Evolutionary conservation across 2,329 filamentous ascomycete species (phyloP).

Genomic region (Fusarium sp.): DNA sequence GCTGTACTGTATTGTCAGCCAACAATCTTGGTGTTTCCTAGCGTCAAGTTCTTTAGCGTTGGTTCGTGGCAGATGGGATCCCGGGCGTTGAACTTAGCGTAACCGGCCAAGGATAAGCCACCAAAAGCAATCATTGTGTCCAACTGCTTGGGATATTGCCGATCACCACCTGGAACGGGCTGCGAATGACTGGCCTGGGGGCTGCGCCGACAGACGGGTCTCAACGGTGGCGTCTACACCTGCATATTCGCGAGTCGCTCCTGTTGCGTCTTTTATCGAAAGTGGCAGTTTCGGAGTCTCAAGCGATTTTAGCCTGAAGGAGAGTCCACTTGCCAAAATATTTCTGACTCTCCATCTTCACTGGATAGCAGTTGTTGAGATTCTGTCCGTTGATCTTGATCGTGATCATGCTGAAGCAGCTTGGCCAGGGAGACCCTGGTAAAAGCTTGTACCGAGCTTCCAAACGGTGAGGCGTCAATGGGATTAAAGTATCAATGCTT

Average conservation of each 20-base stretch:
- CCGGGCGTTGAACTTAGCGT: constrained; percentile 37
- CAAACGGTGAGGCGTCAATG: constrained; percentile 38
- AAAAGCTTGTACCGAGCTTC: constrained; percentile 1
- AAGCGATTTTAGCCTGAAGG: constrained; percentile 22
- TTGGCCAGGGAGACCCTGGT: constrained; percentile 10
- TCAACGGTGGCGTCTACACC: constrained; percentile 36
- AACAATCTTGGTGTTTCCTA: constrained; percentile 26
- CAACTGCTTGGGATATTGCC: constrained; percentile 32
- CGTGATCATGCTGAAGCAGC: constrained; percentile 1
- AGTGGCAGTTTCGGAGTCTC: constrained; percentile 24
- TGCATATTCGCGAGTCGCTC: constrained; percentile 31
- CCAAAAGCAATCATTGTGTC: constrained; percentile 32
- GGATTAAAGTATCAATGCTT: constrained; percentile 21
- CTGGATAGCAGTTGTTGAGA: background rate
- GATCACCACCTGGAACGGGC: constrained; percentile 42
- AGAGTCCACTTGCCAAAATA: constrained; percentile 20
- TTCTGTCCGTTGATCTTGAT: background rate
- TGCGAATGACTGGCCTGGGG: constrained; percentile 28
- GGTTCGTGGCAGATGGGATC: constrained; percentile 19
- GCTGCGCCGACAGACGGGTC: constrained; percentile 29
- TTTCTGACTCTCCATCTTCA: background rate
- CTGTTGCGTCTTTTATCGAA: constrained; percentile 34
- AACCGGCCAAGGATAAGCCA: constrained; percentile 32
- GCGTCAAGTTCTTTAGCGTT: constrained; percentile 14
- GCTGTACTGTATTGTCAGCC: constrained; percentile 17